phyloP scores from a whole-genome alignment of 2,329 filamentous ascomycete species.

The Sclerotinia minor region DNA sequence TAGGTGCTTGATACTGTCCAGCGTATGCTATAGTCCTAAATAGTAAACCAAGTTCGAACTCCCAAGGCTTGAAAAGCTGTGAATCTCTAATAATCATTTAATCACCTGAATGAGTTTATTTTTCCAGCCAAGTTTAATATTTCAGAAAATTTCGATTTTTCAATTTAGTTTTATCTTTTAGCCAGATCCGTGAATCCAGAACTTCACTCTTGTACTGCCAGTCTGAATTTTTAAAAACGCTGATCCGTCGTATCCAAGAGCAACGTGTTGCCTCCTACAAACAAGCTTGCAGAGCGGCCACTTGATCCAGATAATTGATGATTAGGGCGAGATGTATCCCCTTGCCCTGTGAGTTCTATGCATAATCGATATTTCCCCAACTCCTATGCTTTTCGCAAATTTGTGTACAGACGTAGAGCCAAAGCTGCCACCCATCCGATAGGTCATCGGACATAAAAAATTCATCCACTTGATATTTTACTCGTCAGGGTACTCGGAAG shows the following conservation, averaged over 20 bases:
- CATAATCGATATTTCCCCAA: not conserved
- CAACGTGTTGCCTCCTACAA: not conserved
- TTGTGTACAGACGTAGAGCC: not conserved
- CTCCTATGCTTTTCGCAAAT: not conserved
- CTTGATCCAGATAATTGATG: not conserved
- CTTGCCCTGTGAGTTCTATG: not conserved
- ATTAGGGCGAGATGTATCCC: not conserved
- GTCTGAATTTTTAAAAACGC: too few species aligned
- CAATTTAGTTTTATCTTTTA: too few species aligned
- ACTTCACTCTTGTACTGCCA: too few species aligned
- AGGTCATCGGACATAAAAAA: not conserved
- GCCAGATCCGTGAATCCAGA: too few species aligned
- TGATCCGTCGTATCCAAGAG: not conserved
- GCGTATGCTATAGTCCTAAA: too few species aligned
- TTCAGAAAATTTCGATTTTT: too few species aligned
- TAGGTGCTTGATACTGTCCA: not conserved
- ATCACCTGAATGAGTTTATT: too few species aligned
- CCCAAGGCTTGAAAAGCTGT: too few species aligned
- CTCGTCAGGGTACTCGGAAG: not conserved
- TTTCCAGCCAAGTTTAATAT: too few species aligned
- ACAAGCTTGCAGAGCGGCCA: not conserved
- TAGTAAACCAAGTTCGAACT: too few species aligned
- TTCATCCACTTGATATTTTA: slow-evolving; percentile 2
- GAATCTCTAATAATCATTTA: too few species aligned
- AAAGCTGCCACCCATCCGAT: not conserved